A percentile compares a stretch with the other conserved stretches of the same genome.
Conservation (phyloP, 345 rosid genomes). For the Citrus reticulata region DNA sequence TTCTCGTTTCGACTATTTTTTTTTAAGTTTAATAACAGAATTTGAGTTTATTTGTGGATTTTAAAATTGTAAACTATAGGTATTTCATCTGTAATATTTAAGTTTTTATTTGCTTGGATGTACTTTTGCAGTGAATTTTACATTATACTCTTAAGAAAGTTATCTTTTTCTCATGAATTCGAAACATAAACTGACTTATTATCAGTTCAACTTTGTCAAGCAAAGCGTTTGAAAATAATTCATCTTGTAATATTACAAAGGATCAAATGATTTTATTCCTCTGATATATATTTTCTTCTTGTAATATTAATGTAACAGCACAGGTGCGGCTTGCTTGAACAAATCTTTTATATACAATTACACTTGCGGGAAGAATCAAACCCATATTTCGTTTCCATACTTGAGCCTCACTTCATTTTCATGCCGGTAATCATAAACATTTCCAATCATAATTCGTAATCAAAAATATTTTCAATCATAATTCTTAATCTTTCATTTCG, state of each 20-base stretch:
- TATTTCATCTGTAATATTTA: too few relatives aligned
- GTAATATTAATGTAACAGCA: slow-evolving; percentile 10
- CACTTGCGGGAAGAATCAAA: neutral
- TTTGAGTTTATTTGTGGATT: too few relatives aligned
- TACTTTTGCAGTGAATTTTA: too few relatives aligned
- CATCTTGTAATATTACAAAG: neutral
- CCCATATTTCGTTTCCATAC: neutral
- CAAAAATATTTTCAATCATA: neutral
- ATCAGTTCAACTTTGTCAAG: neutral
- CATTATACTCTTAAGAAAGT: too few relatives aligned
- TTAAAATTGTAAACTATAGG: too few relatives aligned
- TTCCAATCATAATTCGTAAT: neutral
- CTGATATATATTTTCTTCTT: neutral
- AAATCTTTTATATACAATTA: neutral
- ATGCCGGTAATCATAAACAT: neutral
- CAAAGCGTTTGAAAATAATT: too few relatives aligned
- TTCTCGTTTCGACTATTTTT: too few relatives aligned
- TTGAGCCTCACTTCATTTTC: neutral
- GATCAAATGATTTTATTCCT: neutral
- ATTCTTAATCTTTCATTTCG: neutral
- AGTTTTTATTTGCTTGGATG: too few relatives aligned
- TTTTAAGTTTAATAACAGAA: too few relatives aligned
- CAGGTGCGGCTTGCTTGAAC: neutral
- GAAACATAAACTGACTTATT: too few relatives aligned
- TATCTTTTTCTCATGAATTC: too few relatives aligned